Base-by-base conservation (phyloP, 306 rosid species). In the Fragaria ananassa region DNA sequence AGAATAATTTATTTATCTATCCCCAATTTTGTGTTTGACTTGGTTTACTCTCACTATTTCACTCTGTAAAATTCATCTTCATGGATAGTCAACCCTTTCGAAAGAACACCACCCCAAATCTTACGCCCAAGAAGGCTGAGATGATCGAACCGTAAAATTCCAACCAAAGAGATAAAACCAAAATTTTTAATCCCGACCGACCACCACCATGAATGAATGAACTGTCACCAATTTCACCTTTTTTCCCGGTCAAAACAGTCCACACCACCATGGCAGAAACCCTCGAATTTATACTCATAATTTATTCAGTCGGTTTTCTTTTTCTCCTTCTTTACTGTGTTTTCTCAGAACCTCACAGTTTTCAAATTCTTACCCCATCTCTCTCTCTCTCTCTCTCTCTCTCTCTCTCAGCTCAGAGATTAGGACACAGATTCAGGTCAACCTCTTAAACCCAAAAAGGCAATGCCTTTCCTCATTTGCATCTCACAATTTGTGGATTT, bases 371-470 rank as follows among this genome's bases (percentile, higher is more conserved):
- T 29, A 61, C 45, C 70, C 69, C 50, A 74, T 74, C 77, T 70
- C 77, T 29, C 31, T 29, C 31, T 29, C 31, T 29, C 31, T 29
- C 31, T 29, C 31, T 29, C 31, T 29, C 31, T 57, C 68, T 65
- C 21, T 8, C 44, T 54, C 13, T 57, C 67, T 19, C 15, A 35
- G 57, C 62, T 76, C 81, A 80, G 83, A 82, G 80, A 82, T 78
- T 10, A 45, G 80, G 73, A 45, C 84, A 80, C 81, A 87, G 82
- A 86, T 78, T 61, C 89, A 88, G 91, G 91, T 89, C 87, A 76
- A 60, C 69, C 71, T 81, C 39, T 60, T 14, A 14, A 14, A 47
- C 51, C 51, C 51, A 47, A 3, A 47, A 47, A 69, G 61, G 62
- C 72, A 74, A 47, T 74, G 74, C 53, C 35, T 74, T 21, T 21